These are phyloP conservation scores for Penicillium italicum DNA, from an alignment of 2,329 filamentous ascomycete genomes.

Conservation along the genomic window DNA sequence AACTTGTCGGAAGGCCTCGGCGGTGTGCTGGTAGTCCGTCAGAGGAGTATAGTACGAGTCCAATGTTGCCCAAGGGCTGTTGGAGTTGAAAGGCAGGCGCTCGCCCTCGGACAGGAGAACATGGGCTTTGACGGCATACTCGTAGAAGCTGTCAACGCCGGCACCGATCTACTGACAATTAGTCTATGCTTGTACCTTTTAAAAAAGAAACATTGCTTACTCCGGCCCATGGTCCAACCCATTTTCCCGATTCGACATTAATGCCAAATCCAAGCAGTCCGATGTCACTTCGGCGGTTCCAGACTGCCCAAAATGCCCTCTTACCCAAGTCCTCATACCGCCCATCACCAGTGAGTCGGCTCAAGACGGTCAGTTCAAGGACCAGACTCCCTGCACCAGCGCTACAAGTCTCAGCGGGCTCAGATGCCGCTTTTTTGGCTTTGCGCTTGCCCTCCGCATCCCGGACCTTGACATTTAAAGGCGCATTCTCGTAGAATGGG, in stretches of 20 bases:
- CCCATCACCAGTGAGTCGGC: constrained; percentile 76
- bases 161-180: constrained; percentile 66
- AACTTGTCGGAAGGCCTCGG: constrained; percentile 73
- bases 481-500: constrained; percentile 86
- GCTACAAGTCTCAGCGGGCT: constrained; percentile 94
- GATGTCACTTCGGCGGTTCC: constrained; percentile 78
- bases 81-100: constrained; percentile 31
- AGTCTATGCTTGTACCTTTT: constrained; percentile 1
- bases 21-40: constrained; percentile 62
- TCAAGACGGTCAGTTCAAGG: constrained; percentile 87
- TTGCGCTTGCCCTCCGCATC: constrained; percentile 13
- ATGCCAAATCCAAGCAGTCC: constrained; percentile 88
- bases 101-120: constrained; percentile 78
- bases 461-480: constrained; percentile 58
- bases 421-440: constrained; percentile 38
- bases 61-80: constrained; percentile 49
- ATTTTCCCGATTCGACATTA: constrained; percentile 83
- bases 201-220: constrained; percentile 28
- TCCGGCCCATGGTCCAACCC: constrained; percentile 85
- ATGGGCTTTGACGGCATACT: constrained; percentile 93
- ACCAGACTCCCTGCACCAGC: constrained; percentile 95
- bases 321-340: constrained; percentile 90
- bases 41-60: constrained; percentile 64
- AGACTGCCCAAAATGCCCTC: constrained; percentile 95
- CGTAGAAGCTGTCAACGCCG: constrained; percentile 96